phyloP scores from a whole-genome alignment of 306 rosid genomes.

The Rosa persica region DNA sequence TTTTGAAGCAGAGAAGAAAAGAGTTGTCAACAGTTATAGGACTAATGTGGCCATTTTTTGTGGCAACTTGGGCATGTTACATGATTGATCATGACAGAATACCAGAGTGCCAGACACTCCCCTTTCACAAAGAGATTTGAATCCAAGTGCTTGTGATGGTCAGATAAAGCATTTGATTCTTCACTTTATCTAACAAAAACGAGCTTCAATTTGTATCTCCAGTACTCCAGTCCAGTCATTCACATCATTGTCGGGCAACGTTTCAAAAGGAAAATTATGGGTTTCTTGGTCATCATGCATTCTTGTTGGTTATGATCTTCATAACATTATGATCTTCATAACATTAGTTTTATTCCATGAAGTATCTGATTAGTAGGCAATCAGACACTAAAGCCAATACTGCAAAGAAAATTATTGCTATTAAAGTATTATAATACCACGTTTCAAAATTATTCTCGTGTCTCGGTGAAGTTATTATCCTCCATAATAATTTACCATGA shows the following conservation, averaged over 20 bases:
- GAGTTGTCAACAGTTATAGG: conserved; percentile 27
- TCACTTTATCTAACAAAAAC: background rate
- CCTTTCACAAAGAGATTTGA: conserved; percentile 14
- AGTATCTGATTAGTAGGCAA: background rate
- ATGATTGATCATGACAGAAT: background rate
- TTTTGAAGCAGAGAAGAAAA: conserved; percentile 37
- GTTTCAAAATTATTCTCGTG: background rate
- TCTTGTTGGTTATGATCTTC: background rate
- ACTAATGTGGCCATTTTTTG: conserved; percentile 21
- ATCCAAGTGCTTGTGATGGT: background rate
- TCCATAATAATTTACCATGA: background rate
- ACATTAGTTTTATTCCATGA: background rate
- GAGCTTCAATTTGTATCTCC: conserved; percentile 13
- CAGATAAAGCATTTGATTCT: conserved; percentile 14
- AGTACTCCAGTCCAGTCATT: background rate
- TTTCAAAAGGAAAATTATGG: background rate
- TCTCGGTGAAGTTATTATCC: background rate
- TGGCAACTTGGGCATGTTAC: conserved; percentile 29
- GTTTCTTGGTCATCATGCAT: conserved; percentile 1
- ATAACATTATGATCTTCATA: background rate
- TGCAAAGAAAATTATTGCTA: background rate
- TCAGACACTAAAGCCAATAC: background rate
- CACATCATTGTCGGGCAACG: background rate
- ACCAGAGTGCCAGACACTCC: background rate
- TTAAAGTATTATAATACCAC: background rate